Evolutionary conservation across 2,329 filamentous ascomycete genomes (phyloP).

Genomic region (Apiospora kogelbergensis): DNA sequence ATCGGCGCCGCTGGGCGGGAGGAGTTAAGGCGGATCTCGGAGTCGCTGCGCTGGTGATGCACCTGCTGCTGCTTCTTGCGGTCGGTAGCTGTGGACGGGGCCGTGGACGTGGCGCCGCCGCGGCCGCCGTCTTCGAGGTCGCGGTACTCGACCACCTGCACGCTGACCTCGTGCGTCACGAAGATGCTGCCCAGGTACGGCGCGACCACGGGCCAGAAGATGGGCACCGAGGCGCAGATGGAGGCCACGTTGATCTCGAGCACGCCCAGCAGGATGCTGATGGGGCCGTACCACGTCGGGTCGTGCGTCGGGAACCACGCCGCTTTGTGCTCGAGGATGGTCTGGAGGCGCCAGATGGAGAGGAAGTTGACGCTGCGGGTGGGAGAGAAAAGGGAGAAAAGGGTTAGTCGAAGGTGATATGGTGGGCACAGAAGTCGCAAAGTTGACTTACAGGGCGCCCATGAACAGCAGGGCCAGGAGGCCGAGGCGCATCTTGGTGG

Average conservation of each 20-base stretch:
- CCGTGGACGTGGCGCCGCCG: background rate
- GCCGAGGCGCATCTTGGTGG: slow-evolving; percentile 30
- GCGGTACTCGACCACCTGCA: slow-evolving; percentile 16
- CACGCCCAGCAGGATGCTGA: slow-evolving; percentile 32
- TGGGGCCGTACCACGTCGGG: slow-evolving; percentile 36
- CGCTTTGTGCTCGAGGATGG: slow-evolving; percentile 28
- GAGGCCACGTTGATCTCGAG: slow-evolving; percentile 34
- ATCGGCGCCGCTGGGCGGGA: background rate
- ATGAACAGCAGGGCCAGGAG: slow-evolving; percentile 31
- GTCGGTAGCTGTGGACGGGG: too few species aligned
- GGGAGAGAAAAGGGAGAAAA: background rate
- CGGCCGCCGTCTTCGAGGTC: background rate
- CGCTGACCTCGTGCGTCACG: slow-evolving; percentile 36
- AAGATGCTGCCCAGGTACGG: slow-evolving; percentile 33
- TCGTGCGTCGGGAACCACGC: slow-evolving; percentile 34
- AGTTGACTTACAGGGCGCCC: slow-evolving; percentile 29
- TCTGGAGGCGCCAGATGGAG: slow-evolving; percentile 32
- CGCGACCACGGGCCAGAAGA: slow-evolving; percentile 32
- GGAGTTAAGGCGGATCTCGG: background rate
- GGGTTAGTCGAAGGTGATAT: too few species aligned
- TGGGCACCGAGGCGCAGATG: slow-evolving; percentile 32
- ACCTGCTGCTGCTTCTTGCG: background rate
- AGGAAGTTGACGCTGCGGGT: slow-evolving; percentile 28
- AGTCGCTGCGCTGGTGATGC: background rate
- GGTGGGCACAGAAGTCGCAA: too few species aligned